phyloP scores from a whole-genome alignment of 192 early-diverging fungal genomes.

The Phycomyces nitens region DNA sequence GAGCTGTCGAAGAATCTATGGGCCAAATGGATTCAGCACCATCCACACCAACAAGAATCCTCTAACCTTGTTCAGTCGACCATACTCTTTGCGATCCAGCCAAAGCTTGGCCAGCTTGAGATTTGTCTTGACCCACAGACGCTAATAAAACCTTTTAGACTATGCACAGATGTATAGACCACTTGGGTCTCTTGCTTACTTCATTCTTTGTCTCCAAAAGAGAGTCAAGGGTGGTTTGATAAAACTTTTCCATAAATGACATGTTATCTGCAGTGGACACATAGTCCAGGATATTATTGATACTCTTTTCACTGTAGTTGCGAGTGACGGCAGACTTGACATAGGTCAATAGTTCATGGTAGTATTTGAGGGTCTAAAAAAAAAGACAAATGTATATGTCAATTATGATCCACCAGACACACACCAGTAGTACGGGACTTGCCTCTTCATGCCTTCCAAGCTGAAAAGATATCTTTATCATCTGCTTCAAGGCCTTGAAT shows the following conservation, averaged over 20 bases:
- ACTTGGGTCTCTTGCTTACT: slow-evolving; percentile 30
- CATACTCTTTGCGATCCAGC: slow-evolving; percentile 79
- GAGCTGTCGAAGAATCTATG: slow-evolving; percentile 68
- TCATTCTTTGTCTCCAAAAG: slow-evolving; percentile 83
- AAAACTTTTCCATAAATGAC: slow-evolving; percentile 81
- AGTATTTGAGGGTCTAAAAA: slow-evolving; percentile 73
- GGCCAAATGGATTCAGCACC: not conserved
- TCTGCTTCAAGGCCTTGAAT: slow-evolving; percentile 88
- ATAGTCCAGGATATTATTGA: slow-evolving; percentile 86
- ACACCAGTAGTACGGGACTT: not conserved
- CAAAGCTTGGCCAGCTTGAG: slow-evolving; percentile 82
- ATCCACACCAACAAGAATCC: not conserved
- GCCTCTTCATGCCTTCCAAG: slow-evolving; percentile 60
- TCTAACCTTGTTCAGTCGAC: slow-evolving; percentile 61
- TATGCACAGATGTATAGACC: not conserved
- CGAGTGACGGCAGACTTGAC: slow-evolving; percentile 74
- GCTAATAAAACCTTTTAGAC: slow-evolving; percentile 30
- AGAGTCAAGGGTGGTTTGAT: slow-evolving; percentile 67
- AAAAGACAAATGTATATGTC: too few species aligned
- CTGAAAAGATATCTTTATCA: slow-evolving; percentile 76
- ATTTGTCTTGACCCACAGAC: slow-evolving; percentile 84
- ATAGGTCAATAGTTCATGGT: slow-evolving; percentile 71
- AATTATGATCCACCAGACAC: not conserved
- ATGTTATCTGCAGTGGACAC: slow-evolving; percentile 73
- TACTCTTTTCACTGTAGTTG: slow-evolving; percentile 87